Percentiles rank a stretch among this genome's conserved stretches.
Evolutionary conservation across 495 filamentous ascomycete species (phyloP).

Genomic region (Tuber microsphaerosporum): DNA sequence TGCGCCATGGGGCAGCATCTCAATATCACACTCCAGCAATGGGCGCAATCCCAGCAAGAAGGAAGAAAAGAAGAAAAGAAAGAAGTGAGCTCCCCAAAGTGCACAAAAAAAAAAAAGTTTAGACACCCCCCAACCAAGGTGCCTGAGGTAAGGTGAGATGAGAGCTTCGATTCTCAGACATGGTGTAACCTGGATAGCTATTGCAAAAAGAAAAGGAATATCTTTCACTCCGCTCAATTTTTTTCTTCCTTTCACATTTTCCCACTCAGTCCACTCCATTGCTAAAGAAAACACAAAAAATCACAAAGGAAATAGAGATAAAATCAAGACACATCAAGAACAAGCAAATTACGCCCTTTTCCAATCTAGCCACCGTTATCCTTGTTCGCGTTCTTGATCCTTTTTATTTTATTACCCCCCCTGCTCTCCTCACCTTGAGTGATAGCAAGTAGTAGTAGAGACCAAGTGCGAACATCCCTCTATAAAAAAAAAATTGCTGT

Average conservation of each 20-base stretch:
- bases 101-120: background rate
- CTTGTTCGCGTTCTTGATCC: background rate
- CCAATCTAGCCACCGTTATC: background rate
- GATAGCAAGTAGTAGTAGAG: background rate
- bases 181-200: background rate
- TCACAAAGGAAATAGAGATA: background rate
- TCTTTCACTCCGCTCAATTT: background rate
- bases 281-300: background rate
- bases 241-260: conserved; percentile 1
- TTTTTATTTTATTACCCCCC: background rate
- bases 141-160: conserved; percentile 9
- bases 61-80: background rate
- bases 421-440: background rate
- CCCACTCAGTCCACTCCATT: background rate
- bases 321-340: background rate
- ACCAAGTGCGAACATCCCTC: conserved; percentile 9
- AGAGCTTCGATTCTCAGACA: conserved; percentile 7
- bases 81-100: background rate
- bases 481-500: background rate
- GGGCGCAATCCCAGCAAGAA: no score
- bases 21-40: background rate
- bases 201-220: conserved; percentile 10
- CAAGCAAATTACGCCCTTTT: conserved; percentile 1
- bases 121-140: background rate
- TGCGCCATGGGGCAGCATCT: background rate